Evolutionary conservation across 805 yeast genomes (phyloP).

Genomic region (Saccharomycopsis fodiens): DNA sequence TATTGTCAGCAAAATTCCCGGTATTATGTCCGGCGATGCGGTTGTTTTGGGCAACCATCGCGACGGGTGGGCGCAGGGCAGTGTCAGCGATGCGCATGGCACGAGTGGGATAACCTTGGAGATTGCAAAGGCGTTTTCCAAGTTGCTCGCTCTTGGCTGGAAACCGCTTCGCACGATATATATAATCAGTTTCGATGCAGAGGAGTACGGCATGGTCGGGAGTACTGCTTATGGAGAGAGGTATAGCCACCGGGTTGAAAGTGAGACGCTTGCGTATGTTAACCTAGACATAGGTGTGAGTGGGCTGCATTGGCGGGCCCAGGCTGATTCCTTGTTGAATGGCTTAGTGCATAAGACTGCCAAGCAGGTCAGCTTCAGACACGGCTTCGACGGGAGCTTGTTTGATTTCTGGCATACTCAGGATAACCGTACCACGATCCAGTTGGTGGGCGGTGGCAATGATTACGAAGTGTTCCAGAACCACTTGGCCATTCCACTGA

Average conservation of each 20-base stretch:
- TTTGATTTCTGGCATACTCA: slow-evolving; percentile 17
- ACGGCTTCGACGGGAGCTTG: slow-evolving; percentile 21
- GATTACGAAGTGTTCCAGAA: slow-evolving; percentile 58
- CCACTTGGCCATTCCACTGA: slow-evolving; percentile 50
- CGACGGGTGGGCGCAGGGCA: slow-evolving; percentile 34
- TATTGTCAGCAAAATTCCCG: slow-evolving; percentile 48
- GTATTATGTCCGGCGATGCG: slow-evolving; percentile 44
- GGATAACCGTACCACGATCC: slow-evolving; percentile 24
- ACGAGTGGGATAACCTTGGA: slow-evolving; percentile 46
- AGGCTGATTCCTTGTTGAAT: slow-evolving; percentile 44
- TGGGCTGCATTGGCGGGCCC: slow-evolving; percentile 41
- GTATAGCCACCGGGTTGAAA: slow-evolving; percentile 36
- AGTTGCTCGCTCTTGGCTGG: slow-evolving; percentile 8
- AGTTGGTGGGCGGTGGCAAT: slow-evolving; percentile 60
- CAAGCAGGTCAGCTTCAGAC: slow-evolving; percentile 32
- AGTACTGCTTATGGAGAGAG: slow-evolving; percentile 70
- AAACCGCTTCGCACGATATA: slow-evolving; percentile 16
- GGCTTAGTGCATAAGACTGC: slow-evolving; percentile 38
- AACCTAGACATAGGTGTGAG: slow-evolving; percentile 60
- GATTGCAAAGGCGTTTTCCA: slow-evolving; percentile 39
- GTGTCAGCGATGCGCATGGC: slow-evolving; percentile 39
- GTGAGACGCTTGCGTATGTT: slow-evolving; percentile 44
- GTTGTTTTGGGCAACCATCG: slow-evolving; percentile 49
- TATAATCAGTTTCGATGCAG: slow-evolving; percentile 14
- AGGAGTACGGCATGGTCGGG: slow-evolving; percentile 60